Conservation (phyloP, 768 basidiomycete species). For the Tylopilus intermedius region DNA sequence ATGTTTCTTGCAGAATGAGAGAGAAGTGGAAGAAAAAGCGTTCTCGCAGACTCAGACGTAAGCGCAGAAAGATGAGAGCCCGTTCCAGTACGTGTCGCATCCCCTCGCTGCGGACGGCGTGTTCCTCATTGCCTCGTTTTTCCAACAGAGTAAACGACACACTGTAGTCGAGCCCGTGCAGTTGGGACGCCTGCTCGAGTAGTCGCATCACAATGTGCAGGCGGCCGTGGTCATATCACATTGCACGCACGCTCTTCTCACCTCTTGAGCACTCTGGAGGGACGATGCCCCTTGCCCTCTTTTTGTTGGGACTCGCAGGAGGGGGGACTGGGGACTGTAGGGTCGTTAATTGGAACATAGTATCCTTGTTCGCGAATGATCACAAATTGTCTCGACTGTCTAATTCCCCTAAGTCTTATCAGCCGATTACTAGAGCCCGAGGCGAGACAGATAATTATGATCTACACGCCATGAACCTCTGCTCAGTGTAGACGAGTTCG, state of each 20-base stretch:
- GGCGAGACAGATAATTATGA: too few species aligned
- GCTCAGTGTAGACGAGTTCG: too few species aligned
- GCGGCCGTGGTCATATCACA: constrained; percentile 14
- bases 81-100: constrained; percentile 71
- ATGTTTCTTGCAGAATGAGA: constrained; percentile 60
- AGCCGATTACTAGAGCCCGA: neutral
- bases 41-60: constrained; percentile 87
- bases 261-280: constrained; percentile 23
- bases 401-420: neutral
- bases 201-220: constrained; percentile 12
- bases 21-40: constrained; percentile 98
- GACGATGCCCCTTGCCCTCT: constrained; percentile 15
- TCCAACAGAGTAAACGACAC: constrained; percentile 34
- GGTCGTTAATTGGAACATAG: constrained; percentile 21
- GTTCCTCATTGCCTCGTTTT: neutral
- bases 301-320: constrained; percentile 23
- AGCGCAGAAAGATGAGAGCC: constrained; percentile 94
- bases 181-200: constrained; percentile 13
- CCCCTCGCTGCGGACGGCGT: neutral
- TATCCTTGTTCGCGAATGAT: constrained; percentile 21
- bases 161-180: constrained; percentile 28
- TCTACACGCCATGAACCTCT: too few species aligned
- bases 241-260: constrained; percentile 25
- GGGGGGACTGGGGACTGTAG: constrained; percentile 19
- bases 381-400: neutral